Percentiles rank a stretch among this genome's conserved stretches.
Evolutionary conservation across 768 basidiomycete genomes (phyloP).

Genomic region (Dictyophora rubrovolvata): DNA sequence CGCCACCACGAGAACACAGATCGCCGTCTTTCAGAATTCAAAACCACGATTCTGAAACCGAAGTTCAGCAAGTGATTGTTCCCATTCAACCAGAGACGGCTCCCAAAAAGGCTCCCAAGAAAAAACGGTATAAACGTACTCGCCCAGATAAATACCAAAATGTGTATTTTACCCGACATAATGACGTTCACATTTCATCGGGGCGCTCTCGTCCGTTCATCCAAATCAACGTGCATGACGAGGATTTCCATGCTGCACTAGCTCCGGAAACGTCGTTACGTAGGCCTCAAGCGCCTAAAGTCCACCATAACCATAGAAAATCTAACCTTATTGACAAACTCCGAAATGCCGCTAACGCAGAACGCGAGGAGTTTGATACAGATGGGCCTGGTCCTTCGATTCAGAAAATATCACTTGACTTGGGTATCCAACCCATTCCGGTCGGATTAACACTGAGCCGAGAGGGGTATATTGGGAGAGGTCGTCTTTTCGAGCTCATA

Average conservation of each 20-base stretch:
- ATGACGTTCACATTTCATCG: slow-evolving; percentile 28
- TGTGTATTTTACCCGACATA: slow-evolving; percentile 31
- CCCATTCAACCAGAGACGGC: not conserved
- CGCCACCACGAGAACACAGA: not conserved
- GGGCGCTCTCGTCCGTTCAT: slow-evolving; percentile 27
- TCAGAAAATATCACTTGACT: slow-evolving; percentile 32
- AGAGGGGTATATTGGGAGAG: slow-evolving; percentile 48
- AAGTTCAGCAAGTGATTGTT: not conserved
- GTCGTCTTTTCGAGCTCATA: slow-evolving; percentile 49
- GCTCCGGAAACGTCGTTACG: slow-evolving; percentile 21
- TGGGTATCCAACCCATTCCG: slow-evolving; percentile 38
- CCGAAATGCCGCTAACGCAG: not conserved
- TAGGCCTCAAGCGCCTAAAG: not conserved
- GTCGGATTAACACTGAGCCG: slow-evolving; percentile 42
- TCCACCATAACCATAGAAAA: not conserved
- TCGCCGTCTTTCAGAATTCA: not conserved
- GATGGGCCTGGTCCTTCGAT: not conserved
- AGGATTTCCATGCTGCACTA: slow-evolving; percentile 31
- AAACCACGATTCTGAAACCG: not conserved
- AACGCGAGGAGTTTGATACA: not conserved
- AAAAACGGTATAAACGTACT: not conserved
- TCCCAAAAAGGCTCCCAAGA: not conserved
- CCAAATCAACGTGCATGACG: slow-evolving; percentile 36
- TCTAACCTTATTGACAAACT: not conserved
- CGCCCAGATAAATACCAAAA: slow-evolving; percentile 15